Conservation (phyloP, 208 protist species). For the Wallacemonas sp. region DNA sequence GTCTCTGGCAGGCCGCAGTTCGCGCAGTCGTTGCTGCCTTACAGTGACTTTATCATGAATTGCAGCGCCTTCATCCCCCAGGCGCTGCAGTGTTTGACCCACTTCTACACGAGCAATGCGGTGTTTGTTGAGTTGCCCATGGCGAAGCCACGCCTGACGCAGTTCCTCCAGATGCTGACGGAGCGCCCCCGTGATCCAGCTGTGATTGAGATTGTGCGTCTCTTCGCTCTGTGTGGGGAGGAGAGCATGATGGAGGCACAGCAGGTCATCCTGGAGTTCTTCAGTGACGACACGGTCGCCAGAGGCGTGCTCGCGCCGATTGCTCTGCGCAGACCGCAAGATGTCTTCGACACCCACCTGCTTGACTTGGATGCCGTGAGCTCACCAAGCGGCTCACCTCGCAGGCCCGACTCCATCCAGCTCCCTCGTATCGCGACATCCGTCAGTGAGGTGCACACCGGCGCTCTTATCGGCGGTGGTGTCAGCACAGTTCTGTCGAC, state of each 20-base stretch:
- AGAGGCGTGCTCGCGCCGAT: conserved; percentile 25
- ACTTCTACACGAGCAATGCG: conserved; percentile 39
- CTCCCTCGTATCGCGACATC: background rate
- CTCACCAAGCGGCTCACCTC: background rate
- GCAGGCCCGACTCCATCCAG: background rate
- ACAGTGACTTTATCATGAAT: conserved; percentile 46
- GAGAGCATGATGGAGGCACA: conserved; percentile 55
- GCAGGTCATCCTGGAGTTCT: conserved; percentile 31
- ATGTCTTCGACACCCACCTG: background rate
- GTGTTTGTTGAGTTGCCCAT: conserved; percentile 41
- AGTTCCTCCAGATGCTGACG: conserved; percentile 36
- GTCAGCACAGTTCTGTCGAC: background rate
- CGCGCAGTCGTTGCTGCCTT: conserved; percentile 27
- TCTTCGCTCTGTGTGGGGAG: conserved; percentile 36
- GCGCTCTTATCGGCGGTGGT: background rate
- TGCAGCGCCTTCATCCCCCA: conserved; percentile 31
- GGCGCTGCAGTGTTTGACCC: conserved; percentile 33
- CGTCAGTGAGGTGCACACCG: background rate
- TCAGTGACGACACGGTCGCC: conserved; percentile 18
- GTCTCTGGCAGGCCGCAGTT: conserved; percentile 30
- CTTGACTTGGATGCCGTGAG: background rate
- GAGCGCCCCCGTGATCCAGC: conserved; percentile 23
- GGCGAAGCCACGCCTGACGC: conserved; percentile 28
- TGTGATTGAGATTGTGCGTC: conserved; percentile 31
- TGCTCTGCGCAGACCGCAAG: background rate